Evolutionary conservation across 768 basidiomycete species (phyloP), one percentile per base, ranked within the genome.

Genomic region (Mycena indigotica): DNA sequence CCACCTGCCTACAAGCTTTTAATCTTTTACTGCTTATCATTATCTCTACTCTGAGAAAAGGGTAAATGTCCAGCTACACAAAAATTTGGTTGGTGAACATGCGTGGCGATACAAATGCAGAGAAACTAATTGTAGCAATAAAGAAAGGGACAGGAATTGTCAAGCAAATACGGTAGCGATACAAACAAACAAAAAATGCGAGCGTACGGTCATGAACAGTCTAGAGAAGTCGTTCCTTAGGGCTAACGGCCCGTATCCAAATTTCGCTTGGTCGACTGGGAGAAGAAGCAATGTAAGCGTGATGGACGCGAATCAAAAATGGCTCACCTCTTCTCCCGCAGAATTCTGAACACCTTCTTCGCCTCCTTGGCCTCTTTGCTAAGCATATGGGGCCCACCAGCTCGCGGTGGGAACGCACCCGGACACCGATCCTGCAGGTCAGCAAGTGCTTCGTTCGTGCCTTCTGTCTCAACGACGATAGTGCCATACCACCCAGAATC

Each of bases 401-500:
- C 79, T 40, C 86, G 74, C 0, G 84, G 84, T 28, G 89, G 86
- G 66, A 89, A 89, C 10, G 77, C 84, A 0, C 84, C 83, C 6
- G 80, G 80, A 71, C 91, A 91, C 3, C 91, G 81, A 49, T 78
- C 80, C 62, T 88, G 88, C 59, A 95, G 76, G 70, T 93, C 93
- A 19, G 81, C 84, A 24, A 93, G 79, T 10, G 88, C 85, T 66
- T 95, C 93, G 67, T 93, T 89, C 40, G 93, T 94, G 35, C 91
- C 91, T 68, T 93, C 91, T 12, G 89, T 85, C 75, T 95, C 92
- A 24, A 95, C 81, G 25, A 94, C 82, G 44, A 95, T 81, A 0
- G 82, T 87, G 3, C 93, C 93, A 64, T 86, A 89, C 92, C 92
- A 95, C 39, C 88, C 86, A 3, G 85, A 73, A 67, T 94, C 91